Evolutionary conservation across 805 yeast genomes (phyloP), one percentile per base, ranked within the genome.

Genomic region (Wickerhamomyces hampshirensis): DNA sequence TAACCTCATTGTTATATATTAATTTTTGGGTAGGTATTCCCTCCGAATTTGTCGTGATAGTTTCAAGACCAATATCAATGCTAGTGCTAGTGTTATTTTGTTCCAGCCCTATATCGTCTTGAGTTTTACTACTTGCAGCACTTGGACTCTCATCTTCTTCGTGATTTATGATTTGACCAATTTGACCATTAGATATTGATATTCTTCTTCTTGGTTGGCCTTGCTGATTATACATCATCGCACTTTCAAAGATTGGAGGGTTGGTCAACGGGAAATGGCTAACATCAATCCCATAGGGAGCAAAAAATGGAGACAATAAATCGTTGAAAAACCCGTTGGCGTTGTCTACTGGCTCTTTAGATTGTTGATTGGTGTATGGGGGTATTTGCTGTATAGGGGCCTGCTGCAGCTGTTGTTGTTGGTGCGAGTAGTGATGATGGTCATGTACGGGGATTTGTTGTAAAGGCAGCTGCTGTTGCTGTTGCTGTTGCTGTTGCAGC

Each of bases 161-260:
- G 31, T 59, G 65, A 33, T 65, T 69, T 5, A 75, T 70, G 24
- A 84, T 72, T 52, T 84, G 94, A 32, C 88, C 84, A 46, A 84
- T 84, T 53, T 84, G 94, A 51, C 94, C 94, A 59, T 84, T 84
- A 9, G 91, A 81, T 35, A 84, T 84, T 30, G 93, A 83, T 3
- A 84, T 78, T 53, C 94, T 70, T 55, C 93, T 66, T 53, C 81
- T 65, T 31, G 32, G 48, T 15, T 44, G 48, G 23, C 48, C 71
- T 51, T 15, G 65, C 54, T 6, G 51, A 64, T 36, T 51, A 48
- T 37, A 21, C 55, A 53, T 60, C 62, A 66, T 43, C 55, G 81
- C 58, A 40, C 63, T 60, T 37, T 66, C 69, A 38, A 66, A 66
- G 23, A 66, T 66, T 5, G 71, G 71, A 1, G 71, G 71, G 38